Evolutionary conservation across 352 stramenopile genomes (phyloP).

Genomic region (Saprolegnia parasitica): DNA sequence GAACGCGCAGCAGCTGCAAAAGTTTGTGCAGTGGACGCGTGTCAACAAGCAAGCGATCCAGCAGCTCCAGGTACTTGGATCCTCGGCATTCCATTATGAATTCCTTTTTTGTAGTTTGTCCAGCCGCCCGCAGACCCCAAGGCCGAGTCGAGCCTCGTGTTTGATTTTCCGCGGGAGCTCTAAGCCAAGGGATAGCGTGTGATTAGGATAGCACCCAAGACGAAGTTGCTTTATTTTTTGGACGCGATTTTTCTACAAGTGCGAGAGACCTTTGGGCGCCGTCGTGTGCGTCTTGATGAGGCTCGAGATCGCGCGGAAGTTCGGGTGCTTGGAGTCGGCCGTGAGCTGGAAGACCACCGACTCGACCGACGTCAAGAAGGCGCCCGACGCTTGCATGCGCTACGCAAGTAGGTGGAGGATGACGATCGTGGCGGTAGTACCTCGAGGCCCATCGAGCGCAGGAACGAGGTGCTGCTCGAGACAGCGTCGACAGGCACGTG

Average conservation of each 20-base stretch:
- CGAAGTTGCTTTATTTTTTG: neutral
- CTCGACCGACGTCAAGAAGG: slow-evolving; percentile 95
- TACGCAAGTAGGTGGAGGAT: slow-evolving; percentile 30
- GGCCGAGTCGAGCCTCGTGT: slow-evolving; percentile 53
- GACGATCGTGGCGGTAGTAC: slow-evolving; percentile 30
- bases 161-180: slow-evolving; percentile 52
- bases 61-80: slow-evolving; percentile 47
- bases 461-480: slow-evolving; percentile 83
- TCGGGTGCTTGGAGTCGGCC: slow-evolving; percentile 81
- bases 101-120: slow-evolving; percentile 41
- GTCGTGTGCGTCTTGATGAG: slow-evolving; percentile 93
- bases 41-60: slow-evolving; percentile 73
- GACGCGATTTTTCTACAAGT: neutral
- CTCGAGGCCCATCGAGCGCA: slow-evolving; percentile 90
- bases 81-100: no score
- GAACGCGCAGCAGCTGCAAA: slow-evolving; percentile 75
- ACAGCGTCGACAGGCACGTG: slow-evolving; percentile 96
- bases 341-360: slow-evolving; percentile 94
- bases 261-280: slow-evolving; percentile 3
- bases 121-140: slow-evolving; percentile 32
- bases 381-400: slow-evolving; percentile 90
- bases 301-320: slow-evolving; percentile 92
- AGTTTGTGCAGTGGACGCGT: slow-evolving; percentile 71
- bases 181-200: slow-evolving; percentile 40
- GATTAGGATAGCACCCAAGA: neutral